Conservation (phyloP, 495 filamentous ascomycete genomes). For the Tuber microsphaerosporum region DNA sequence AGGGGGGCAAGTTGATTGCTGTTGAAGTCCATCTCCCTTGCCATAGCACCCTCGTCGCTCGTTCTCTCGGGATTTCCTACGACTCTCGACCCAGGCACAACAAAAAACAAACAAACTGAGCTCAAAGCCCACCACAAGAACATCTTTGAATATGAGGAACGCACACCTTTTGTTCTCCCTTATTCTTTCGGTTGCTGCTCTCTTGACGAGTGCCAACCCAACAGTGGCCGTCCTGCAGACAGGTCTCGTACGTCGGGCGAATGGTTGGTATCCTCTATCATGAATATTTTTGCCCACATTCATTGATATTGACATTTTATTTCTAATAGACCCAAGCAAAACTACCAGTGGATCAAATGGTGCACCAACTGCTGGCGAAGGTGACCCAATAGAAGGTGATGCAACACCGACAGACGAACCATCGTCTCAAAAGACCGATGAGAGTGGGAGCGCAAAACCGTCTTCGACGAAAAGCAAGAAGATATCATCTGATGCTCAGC, state of each 20-base stretch:
- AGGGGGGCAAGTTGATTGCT: slow-evolving; percentile 19
- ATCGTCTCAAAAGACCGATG: slow-evolving; percentile 25
- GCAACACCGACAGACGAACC: slow-evolving; percentile 14
- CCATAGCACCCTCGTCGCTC: slow-evolving; percentile 16
- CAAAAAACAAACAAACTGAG: slow-evolving; percentile 4
- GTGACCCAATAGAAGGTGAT: slow-evolving; percentile 32
- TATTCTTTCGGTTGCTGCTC: slow-evolving; percentile 27
- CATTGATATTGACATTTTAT: slow-evolving; percentile 15
- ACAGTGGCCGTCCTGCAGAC: neutral
- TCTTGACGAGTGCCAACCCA: slow-evolving; percentile 24
- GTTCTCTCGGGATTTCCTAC: slow-evolving; percentile 26
- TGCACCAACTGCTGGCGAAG: slow-evolving; percentile 27
- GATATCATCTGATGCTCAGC: slow-evolving; percentile 55
- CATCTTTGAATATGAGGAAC: slow-evolving; percentile 34
- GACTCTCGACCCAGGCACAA: slow-evolving; percentile 9
- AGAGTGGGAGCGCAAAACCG: slow-evolving; percentile 43
- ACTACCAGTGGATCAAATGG: slow-evolving; percentile 7
- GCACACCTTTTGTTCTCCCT: slow-evolving; percentile 30
- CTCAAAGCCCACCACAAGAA: slow-evolving; percentile 5
- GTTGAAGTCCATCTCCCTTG: slow-evolving; percentile 7
- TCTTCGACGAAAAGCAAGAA: slow-evolving; percentile 48
- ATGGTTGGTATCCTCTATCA: slow-evolving; percentile 3
- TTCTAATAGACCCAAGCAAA: slow-evolving; percentile 9
- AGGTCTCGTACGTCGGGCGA: slow-evolving; percentile 13
- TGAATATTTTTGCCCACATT: slow-evolving; percentile 5